A percentile compares a stretch with the other conserved stretches of the same genome.
Conservation (phyloP, 2,329 filamentous ascomycete species). For the Cladorrhinum sp. region DNA sequence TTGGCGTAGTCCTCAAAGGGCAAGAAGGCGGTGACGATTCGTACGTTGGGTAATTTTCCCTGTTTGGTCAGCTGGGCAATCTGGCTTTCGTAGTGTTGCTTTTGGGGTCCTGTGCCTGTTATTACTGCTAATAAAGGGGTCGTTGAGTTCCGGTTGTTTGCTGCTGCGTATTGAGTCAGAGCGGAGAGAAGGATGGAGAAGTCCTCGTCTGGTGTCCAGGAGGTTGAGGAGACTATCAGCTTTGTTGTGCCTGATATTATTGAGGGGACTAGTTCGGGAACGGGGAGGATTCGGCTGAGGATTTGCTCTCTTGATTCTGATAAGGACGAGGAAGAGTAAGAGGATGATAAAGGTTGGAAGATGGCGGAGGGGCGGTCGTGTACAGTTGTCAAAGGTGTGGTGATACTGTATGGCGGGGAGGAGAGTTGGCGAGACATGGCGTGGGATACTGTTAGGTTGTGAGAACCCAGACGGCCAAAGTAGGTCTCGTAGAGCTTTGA, state of each 20-base stretch:
- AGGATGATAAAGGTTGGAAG: conserved; percentile 66
- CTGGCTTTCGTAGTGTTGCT: conserved; percentile 66
- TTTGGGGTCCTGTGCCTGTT: conserved; percentile 88
- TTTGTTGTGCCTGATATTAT: conserved; percentile 59
- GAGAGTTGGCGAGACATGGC: conserved; percentile 78
- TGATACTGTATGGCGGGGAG: conserved; percentile 61
- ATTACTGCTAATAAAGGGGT: conserved; percentile 83
- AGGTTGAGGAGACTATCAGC: conserved; percentile 87
- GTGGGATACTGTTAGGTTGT: conserved; percentile 83
- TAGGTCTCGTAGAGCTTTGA: conserved; percentile 74
- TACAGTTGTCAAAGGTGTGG: conserved; percentile 64
- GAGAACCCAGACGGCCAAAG: conserved; percentile 65
- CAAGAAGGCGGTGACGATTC: conserved; percentile 80
- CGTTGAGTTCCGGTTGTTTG: conserved; percentile 31
- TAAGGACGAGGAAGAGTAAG: conserved; percentile 34
- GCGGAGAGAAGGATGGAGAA: conserved; percentile 85
- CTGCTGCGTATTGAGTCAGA: conserved; percentile 66
- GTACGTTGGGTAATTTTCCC: conserved; percentile 66
- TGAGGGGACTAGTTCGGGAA: conserved; percentile 49
- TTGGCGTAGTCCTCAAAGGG: conserved; percentile 79
- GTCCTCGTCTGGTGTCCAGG: conserved; percentile 96
- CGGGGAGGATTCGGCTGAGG: conserved; percentile 63
- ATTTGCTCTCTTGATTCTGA: conserved; percentile 55
- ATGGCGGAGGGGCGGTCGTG: conserved; percentile 83
- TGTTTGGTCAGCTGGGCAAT: conserved; percentile 60